Conservation (phyloP, 2,329 filamentous ascomycete species). For the Cadophora luteo-olivacea region DNA sequence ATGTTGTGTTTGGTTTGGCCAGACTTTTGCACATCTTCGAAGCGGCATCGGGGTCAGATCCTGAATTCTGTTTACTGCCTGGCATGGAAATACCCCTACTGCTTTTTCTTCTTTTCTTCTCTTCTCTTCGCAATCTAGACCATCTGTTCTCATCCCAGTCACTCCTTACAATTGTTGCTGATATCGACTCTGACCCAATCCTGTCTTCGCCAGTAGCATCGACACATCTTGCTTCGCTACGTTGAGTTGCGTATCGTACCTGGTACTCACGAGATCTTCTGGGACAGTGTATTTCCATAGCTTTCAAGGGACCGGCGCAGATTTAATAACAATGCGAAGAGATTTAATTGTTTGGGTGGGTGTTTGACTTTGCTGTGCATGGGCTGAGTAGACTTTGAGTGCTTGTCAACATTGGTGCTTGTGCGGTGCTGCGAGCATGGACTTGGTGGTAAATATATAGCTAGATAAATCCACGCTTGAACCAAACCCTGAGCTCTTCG, state of each 20-base stretch:
- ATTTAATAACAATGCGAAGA: background rate
- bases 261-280: background rate
- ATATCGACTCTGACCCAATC: background rate
- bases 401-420: too few relatives aligned
- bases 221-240: background rate
- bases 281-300: background rate
- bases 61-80: background rate
- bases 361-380: background rate
- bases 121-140: background rate
- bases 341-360: background rate
- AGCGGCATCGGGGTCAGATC: background rate
- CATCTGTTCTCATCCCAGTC: background rate
- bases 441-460: too few relatives aligned
- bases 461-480: too few relatives aligned
- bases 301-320: background rate
- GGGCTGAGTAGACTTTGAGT: background rate
- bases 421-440: background rate
- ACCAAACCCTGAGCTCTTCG: too few relatives aligned
- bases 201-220: background rate
- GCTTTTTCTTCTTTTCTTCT: background rate
- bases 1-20: background rate
- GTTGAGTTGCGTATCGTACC: background rate
- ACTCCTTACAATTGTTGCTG: background rate
- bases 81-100: background rate
- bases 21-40: background rate